Conservation (phyloP, 352 stramenopile genomes). For the Thraustochytrium striatum region DNA sequence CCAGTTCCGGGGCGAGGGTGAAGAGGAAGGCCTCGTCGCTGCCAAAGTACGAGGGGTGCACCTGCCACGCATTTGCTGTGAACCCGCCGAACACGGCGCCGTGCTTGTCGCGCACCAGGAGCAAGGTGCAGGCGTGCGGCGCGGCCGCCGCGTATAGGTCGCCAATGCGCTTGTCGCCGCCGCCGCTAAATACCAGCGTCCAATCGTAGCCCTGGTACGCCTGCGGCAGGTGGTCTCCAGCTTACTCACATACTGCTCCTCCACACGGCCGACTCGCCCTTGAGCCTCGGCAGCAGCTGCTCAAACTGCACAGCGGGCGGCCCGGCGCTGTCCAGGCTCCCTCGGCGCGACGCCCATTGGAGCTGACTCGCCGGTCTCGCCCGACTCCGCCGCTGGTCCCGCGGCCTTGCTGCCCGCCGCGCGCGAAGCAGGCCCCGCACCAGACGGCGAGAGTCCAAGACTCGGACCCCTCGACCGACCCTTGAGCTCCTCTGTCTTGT, state of each 20-base stretch:
- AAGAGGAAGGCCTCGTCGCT: constrained; percentile 81
- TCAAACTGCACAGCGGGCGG: constrained; percentile 31
- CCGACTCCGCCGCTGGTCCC: too few relatives aligned
- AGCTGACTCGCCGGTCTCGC: too few relatives aligned
- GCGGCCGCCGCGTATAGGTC: constrained; percentile 50
- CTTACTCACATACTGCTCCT: constrained; percentile 65
- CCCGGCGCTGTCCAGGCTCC: too few relatives aligned
- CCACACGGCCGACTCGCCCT: constrained; percentile 68
- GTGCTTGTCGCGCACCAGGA: constrained; percentile 71
- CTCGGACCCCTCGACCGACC: too few relatives aligned
- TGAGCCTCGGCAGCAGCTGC: constrained; percentile 53
- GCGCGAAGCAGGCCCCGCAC: too few relatives aligned
- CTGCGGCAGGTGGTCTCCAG: constrained; percentile 70
- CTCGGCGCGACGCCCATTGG: too few relatives aligned
- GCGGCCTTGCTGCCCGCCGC: too few relatives aligned
- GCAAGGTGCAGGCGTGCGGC: constrained; percentile 62
- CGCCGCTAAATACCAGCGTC: constrained; percentile 65
- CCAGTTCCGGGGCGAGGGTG: constrained; percentile 67
- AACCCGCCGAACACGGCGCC: constrained; percentile 75
- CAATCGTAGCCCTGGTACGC: constrained; percentile 72
- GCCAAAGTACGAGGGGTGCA: constrained; percentile 72
- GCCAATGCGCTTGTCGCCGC: constrained; percentile 60
- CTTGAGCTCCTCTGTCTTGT: too few relatives aligned
- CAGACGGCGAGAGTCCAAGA: too few relatives aligned
- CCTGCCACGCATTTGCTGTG: constrained; percentile 70